These are phyloP conservation scores for Hypomontagnella monticulosa DNA, from an alignment of 495 filamentous ascomycete species.

Conservation along the genomic window DNA sequence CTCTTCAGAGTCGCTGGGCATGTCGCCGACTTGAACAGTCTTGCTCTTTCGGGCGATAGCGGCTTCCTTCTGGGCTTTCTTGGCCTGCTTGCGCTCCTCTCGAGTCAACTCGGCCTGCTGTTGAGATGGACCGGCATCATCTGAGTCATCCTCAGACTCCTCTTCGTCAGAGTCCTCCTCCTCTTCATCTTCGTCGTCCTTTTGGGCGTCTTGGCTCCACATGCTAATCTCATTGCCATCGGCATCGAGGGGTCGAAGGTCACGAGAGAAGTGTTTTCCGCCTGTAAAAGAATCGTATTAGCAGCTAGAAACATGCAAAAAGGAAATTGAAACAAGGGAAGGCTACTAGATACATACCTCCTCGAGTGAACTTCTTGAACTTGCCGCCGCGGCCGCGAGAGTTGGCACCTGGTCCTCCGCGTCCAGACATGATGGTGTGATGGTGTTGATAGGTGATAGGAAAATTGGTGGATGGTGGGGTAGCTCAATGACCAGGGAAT, in stretches of 20 bases:
- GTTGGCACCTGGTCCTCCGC: conserved; percentile 60
- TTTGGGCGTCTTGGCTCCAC: conserved; percentile 66
- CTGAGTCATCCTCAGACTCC: conserved; percentile 49
- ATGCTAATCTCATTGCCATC: conserved; percentile 82
- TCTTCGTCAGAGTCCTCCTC: conserved; percentile 61
- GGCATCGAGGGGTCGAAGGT: conserved; percentile 84
- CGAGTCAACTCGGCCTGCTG: conserved; percentile 69
- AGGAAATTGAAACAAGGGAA: not conserved
- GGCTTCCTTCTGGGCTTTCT: conserved; percentile 91
- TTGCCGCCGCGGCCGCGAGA: conserved; percentile 86
- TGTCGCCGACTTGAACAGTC: conserved; percentile 78
- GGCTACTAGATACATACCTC: conserved; percentile 67
- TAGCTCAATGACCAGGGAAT: conserved; percentile 10
- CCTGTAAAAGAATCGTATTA: conserved; percentile 60
- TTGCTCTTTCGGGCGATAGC: conserved; percentile 77
- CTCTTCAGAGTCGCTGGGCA: conserved; percentile 75
- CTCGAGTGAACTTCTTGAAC: conserved; percentile 90
- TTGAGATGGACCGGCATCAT: conserved; percentile 45
- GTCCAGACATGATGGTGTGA: conserved; percentile 66
- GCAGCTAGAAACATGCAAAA: not conserved
- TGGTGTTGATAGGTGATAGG: conserved; percentile 14
- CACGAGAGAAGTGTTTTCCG: conserved; percentile 92
- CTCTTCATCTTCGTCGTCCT: conserved; percentile 59
- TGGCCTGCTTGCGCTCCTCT: conserved; percentile 85
- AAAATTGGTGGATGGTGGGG: conserved; percentile 32